phyloP scores from a whole-genome alignment of 495 filamentous ascomycete genomes.

The Talaromyces thailandensis region DNA sequence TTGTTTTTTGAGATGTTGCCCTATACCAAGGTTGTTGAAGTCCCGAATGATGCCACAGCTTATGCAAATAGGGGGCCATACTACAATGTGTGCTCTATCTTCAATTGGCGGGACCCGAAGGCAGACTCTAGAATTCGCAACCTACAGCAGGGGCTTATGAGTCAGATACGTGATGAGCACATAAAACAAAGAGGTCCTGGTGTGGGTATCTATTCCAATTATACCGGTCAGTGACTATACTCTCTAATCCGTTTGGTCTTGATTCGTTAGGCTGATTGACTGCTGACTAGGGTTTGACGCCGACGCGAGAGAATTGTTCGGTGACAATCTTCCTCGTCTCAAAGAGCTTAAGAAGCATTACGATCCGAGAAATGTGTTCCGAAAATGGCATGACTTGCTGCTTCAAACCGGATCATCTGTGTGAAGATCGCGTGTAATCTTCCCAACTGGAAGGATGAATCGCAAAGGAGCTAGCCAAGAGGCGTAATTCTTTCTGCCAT shows the following conservation, averaged over 20 bases:
- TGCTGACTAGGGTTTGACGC: conserved; percentile 16
- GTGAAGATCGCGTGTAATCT: background rate
- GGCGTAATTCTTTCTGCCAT: background rate
- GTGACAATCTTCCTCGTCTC: conserved; percentile 25
- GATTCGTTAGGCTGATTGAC: conserved; percentile 6
- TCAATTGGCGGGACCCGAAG: conserved; percentile 8
- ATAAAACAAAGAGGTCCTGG: conserved; percentile 9
- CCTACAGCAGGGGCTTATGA: conserved; percentile 5
- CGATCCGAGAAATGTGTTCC: conserved; percentile 38
- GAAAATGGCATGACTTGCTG: conserved; percentile 16
- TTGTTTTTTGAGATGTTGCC: conserved; percentile 13
- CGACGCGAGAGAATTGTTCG: conserved; percentile 25
- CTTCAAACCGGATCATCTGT: background rate
- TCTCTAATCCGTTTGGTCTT: background rate
- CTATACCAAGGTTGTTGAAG: conserved; percentile 5
- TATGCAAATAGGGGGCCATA: conserved; percentile 14
- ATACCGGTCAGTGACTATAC: conserved; percentile 13
- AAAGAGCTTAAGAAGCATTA: conserved; percentile 34
- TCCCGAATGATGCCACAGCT: conserved; percentile 9
- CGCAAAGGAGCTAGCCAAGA: background rate
- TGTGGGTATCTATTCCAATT: conserved; percentile 26
- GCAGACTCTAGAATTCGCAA: conserved; percentile 6
- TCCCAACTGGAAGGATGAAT: background rate
- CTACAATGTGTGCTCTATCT: conserved; percentile 11
- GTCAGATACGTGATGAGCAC: conserved; percentile 4